Conservation (phyloP, 1,284 basidiomycete genomes). For the Malassezia sp. region DNA sequence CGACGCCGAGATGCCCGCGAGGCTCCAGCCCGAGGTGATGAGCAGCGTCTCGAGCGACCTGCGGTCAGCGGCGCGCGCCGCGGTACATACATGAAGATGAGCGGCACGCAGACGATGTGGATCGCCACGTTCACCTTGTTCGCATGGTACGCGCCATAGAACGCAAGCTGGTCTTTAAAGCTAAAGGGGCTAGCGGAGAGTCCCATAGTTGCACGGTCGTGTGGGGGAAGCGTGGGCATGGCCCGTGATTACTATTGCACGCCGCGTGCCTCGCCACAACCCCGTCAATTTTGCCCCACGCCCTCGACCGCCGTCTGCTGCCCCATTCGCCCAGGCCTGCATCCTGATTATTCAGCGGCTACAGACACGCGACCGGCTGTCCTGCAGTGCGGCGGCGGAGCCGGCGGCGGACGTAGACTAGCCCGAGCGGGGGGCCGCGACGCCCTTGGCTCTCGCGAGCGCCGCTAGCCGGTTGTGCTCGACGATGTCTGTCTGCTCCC, state of each 20-base stretch:
- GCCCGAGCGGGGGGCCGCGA: neutral
- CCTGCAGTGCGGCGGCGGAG: neutral
- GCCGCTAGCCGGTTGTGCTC: constrained; percentile 45
- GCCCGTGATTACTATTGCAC: too few species aligned
- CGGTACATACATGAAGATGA: constrained; percentile 24
- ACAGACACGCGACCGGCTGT: neutral
- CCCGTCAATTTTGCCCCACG: too few species aligned
- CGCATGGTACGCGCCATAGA: constrained; percentile 40
- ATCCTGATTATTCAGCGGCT: neutral
- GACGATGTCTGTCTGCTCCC: constrained; percentile 43
- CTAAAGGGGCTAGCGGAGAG: constrained; percentile 28
- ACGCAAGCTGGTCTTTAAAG: constrained; percentile 30
- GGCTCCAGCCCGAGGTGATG: neutral
- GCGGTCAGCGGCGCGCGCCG: neutral
- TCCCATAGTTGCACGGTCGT: constrained; percentile 17
- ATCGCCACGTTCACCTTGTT: constrained; percentile 34
- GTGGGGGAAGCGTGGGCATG: too few species aligned
- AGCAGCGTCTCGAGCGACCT: neutral
- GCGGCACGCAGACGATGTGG: constrained; percentile 35
- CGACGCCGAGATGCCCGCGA: neutral
- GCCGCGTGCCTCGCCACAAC: too few species aligned
- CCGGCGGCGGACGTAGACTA: neutral
- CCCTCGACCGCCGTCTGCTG: too few species aligned
- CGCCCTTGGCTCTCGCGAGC: constrained; percentile 27
- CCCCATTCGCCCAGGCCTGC: too few species aligned